Conservation (phyloP, 2,329 filamentous ascomycete genomes). For the Arthrobotrys pseudoclavata region DNA sequence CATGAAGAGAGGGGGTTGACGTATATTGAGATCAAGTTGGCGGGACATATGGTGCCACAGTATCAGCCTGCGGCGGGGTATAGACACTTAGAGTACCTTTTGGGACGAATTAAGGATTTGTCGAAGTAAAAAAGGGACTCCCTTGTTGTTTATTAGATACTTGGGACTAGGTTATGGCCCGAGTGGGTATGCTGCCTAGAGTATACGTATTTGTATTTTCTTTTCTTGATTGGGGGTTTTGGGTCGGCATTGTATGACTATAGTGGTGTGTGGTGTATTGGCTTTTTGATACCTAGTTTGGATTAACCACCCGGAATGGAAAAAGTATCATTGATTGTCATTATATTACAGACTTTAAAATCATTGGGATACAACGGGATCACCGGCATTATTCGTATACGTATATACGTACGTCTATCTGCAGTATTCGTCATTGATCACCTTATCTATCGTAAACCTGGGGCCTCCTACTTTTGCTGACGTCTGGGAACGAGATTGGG, state of each 20-base stretch:
- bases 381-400: background rate
- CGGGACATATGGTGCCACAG: slow-evolving; percentile 78
- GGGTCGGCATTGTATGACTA: background rate
- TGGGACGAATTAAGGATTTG: slow-evolving; percentile 77
- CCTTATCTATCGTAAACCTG: too few species aligned
- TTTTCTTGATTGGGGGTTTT: background rate
- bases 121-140: slow-evolving; percentile 49
- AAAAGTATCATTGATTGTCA: background rate
- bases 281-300: background rate
- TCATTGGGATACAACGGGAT: background rate
- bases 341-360: background rate
- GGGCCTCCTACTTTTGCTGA: too few species aligned
- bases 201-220: background rate
- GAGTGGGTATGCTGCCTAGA: background rate
- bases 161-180: background rate
- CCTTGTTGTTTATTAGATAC: background rate
- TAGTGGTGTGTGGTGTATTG: background rate
- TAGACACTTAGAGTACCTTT: slow-evolving; percentile 79
- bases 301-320: background rate
- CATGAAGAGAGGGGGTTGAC: slow-evolving; percentile 83
- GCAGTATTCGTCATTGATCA: slow-evolving; percentile 1
- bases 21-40: slow-evolving; percentile 74
- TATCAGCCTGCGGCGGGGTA: slow-evolving; percentile 78
- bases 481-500: background rate
- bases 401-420: background rate